Conservation (phyloP, 371 early-diverging fungal genomes). For the Mucor plumbeus region DNA sequence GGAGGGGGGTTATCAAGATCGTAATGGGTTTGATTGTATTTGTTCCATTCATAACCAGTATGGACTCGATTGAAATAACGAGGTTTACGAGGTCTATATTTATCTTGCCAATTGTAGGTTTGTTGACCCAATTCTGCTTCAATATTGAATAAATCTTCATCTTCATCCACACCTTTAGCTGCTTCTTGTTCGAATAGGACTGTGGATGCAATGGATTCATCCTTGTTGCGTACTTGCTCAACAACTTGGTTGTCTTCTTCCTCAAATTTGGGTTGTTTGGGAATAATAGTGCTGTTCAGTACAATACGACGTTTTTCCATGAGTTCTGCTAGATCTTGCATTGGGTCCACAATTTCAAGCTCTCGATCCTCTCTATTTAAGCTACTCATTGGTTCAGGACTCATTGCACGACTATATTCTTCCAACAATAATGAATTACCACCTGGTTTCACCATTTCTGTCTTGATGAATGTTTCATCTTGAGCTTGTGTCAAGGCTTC, state of each 20-base stretch:
- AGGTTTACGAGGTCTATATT: slow-evolving; percentile 94
- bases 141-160: slow-evolving; percentile 81
- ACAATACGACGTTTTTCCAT: slow-evolving; percentile 64
- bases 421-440: slow-evolving; percentile 26
- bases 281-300: slow-evolving; percentile 61
- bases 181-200: slow-evolving; percentile 73
- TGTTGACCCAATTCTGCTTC: slow-evolving; percentile 74
- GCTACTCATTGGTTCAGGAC: slow-evolving; percentile 61
- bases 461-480: slow-evolving; percentile 35
- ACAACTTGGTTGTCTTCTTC: slow-evolving; percentile 16
- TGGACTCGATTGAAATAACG: slow-evolving; percentile 94
- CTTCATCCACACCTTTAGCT: slow-evolving; percentile 77
- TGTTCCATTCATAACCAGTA: slow-evolving; percentile 98
- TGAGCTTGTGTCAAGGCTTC: slow-evolving; percentile 48
- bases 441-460: slow-evolving; percentile 19
- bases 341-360: slow-evolving; percentile 63
- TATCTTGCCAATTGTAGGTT: slow-evolving; percentile 86
- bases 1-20: slow-evolving; percentile 97
- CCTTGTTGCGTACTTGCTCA: slow-evolving; percentile 30
- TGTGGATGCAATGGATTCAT: slow-evolving; percentile 47
- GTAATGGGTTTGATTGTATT: slow-evolving; percentile 98
- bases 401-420: slow-evolving; percentile 68
- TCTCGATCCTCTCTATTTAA: slow-evolving; percentile 63
- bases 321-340: slow-evolving; percentile 64
- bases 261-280: slow-evolving; percentile 43